Evolutionary conservation across 2,329 filamentous ascomycete genomes (phyloP), one percentile per base, ranked within the genome.

Genomic region (Fusarium sp.): DNA sequence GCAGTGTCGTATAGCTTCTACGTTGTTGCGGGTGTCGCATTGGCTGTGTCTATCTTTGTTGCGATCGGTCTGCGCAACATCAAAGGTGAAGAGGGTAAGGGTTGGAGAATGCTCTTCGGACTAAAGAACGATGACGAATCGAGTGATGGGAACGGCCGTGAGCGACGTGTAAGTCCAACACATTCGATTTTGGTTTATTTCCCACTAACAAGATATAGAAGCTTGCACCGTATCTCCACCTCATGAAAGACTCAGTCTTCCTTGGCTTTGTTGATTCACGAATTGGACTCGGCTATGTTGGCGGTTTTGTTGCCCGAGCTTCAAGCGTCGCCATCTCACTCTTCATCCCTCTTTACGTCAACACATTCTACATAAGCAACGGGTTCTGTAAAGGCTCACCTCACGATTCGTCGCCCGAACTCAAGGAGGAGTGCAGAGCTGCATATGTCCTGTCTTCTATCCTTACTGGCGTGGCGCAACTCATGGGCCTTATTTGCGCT

Each of bases 271-370:
- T 85, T 14, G 93, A 97, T 78, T 86, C 90, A 15, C 89, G 92
- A 74, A 97, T 99, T 69, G 91, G 90, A 23, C 87, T 98, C 1
- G 95, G 93, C 33, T 99, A 98, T 78, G 84, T 98, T 0, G 96
- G 95, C 70, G 96, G 96, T 4, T 98, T 98, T 77, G 95, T 99
- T 5, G 95, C 95, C 15, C 91, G 96, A 62, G 95, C 96, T 12
- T 98, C 95, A 2, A 97, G 94, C 0, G 96, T 99, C 10, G 95
- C 93, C 58, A 97, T 99, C 73, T 97, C 94, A 2, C 88, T 98
- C 10, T 99, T 98, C 83, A 93, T 99, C 60, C 96, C 96, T 2
- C 88, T 99, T 4, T 97, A 93, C 79, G 90, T 98, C 76, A 98
- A 98, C 79, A 91, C 94, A 29, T 97, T 94, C 81, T 98, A 95